Evolutionary conservation across 768 basidiomycete genomes (phyloP), one percentile per base, ranked within the genome.

Genomic region (Filobasidium floriforme): DNA sequence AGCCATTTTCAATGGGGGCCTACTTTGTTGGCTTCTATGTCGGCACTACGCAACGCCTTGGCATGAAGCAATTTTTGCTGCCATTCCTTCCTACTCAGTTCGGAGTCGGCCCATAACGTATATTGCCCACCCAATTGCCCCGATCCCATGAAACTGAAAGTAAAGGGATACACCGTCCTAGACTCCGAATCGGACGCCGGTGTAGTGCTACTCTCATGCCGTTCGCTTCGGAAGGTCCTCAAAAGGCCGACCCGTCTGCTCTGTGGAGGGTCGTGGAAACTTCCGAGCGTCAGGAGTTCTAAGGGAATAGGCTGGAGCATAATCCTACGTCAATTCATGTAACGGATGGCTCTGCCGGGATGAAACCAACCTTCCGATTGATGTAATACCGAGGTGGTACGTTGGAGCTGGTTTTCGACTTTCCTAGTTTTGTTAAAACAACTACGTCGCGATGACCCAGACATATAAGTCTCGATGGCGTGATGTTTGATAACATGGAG

Each of bases 1-100:
- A 28, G 3, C 18, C 26, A 51, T 5, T 37, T 41, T 28, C 59
- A 15, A 51, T 26, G 11, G 40, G 19, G 7, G 37, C 72, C 46
- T 19, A 82, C 82, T 81, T 91, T 92, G 79, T 91, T 92, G 28
- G 89, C 88, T 74, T 97, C 93, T 74, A 93, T 89, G 32, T 92
- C 90, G 41, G 88, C 86, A 72, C 85, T 87, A 54, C 93, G 85
- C 64, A 94, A 74, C 10, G 87, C 88, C 61, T 92, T 85, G 18
- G 93, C 92, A 76, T 94, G 89, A 66, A 91, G 86, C 4, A 98
- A 80, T 77, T 90, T 92, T 71, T 85, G 81, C 77, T 90, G 88
- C 96, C 96, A 99, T 66, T 93, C 92, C 9, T 81, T 75, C 1
- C 94, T 85, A 1, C 84, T 84, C 46, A 87, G 85, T 2, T 84